A percentile compares a stretch with the other conserved stretches of the same genome.
Evolutionary conservation across 345 rosid genomes (phyloP).

Genomic region (Toxicodendron radicans): DNA sequence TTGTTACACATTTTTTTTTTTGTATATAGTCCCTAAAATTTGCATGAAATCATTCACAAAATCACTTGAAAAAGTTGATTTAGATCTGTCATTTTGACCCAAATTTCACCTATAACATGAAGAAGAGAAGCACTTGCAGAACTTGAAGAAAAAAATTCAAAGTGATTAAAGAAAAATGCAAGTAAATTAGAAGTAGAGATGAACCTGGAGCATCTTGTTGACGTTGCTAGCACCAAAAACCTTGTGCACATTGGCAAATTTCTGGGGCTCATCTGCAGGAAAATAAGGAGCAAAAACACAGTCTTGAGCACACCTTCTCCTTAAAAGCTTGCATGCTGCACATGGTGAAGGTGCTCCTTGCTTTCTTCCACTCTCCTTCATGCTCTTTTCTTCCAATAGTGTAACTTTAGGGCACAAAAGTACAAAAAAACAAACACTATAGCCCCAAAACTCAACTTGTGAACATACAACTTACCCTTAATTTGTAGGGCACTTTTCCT

Average conservation of each 20-base stretch:
- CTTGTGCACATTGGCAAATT: constrained; percentile 86
- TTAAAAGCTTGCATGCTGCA: constrained; percentile 91
- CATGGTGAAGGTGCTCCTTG: constrained; percentile 78
- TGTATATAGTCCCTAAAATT: neutral
- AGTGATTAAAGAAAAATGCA: neutral
- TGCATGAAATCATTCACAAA: neutral
- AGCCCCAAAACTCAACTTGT: neutral
- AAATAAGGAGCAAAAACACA: constrained; percentile 92
- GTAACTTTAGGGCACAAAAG: neutral
- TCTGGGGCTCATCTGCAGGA: constrained; percentile 88
- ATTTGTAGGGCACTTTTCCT: neutral
- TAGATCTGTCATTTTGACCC: neutral
- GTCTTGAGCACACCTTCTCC: constrained; percentile 80
- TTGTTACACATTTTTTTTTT: too few relatives aligned
- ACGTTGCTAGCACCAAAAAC: constrained; percentile 96
- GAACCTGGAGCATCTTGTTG: constrained; percentile 93
- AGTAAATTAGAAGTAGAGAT: neutral
- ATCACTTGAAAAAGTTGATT: neutral
- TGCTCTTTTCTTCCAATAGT: neutral
- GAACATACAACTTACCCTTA: neutral
- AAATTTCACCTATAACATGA: neutral
- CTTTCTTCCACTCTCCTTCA: constrained; percentile 71
- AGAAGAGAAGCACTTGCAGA: neutral
- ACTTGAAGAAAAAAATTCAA: neutral
- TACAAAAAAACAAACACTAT: neutral